Evolutionary conservation across 768 basidiomycete genomes (phyloP).

Genomic region (Russula sp.): DNA sequence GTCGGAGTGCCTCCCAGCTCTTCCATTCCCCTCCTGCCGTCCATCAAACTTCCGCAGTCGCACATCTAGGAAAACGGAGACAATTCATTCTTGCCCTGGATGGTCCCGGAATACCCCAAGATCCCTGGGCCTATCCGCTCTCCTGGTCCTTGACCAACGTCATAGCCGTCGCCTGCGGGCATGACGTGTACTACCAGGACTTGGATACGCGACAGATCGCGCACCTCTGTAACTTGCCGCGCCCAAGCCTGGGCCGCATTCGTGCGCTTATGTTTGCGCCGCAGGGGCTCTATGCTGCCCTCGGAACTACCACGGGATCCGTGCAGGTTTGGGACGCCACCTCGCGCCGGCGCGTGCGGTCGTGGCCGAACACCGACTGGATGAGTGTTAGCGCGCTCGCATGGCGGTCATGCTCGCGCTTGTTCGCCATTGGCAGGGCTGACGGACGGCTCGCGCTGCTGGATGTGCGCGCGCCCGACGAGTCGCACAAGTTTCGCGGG

Average conservation of each 20-base stretch:
- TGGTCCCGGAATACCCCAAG: constrained; percentile 50
- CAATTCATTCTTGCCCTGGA: constrained; percentile 57
- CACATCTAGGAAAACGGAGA: constrained; percentile 46
- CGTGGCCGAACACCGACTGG: constrained; percentile 32
- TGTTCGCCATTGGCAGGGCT: constrained; percentile 35
- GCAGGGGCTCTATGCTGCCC: constrained; percentile 38
- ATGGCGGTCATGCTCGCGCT: constrained; percentile 29
- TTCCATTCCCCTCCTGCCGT: constrained; percentile 31
- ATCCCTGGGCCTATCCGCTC: constrained; percentile 50
- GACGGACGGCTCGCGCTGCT: constrained; percentile 34
- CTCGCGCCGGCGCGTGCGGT: constrained; percentile 24
- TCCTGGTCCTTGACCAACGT: constrained; percentile 52
- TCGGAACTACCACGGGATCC: constrained; percentile 43
- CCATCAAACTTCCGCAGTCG: constrained; percentile 44
- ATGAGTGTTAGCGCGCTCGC: constrained; percentile 35
- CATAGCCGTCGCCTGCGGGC: constrained; percentile 56
- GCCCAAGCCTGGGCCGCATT: constrained; percentile 32
- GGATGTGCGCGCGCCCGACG: constrained; percentile 31
- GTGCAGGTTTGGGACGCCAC: constrained; percentile 51
- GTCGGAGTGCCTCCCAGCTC: constrained; percentile 46
- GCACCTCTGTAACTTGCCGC: constrained; percentile 39
- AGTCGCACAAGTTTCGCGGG: constrained; percentile 27
- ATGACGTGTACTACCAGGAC: constrained; percentile 56
- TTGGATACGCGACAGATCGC: constrained; percentile 47
- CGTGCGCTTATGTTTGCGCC: constrained; percentile 47